Evolutionary conservation across 768 basidiomycete species (phyloP).

Genomic region (button mushroom (Agaricus bisporus)): DNA sequence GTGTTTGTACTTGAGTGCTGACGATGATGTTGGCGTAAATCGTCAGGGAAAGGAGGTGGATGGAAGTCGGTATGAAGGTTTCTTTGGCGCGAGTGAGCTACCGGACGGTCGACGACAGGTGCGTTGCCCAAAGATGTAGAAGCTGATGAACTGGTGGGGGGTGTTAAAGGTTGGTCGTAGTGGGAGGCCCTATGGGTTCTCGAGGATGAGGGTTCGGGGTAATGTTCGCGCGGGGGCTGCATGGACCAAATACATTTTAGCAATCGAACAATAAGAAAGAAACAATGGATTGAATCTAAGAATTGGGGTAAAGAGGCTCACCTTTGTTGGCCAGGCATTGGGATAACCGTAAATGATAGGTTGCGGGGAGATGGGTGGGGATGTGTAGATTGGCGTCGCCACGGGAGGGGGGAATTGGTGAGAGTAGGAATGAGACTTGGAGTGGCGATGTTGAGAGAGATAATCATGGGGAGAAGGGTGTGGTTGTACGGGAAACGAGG

Average conservation of each 20-base stretch:
- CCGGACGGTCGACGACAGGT: not conserved
- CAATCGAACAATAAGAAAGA: not conserved
- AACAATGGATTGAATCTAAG: conserved; percentile 2
- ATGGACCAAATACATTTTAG: conserved; percentile 7
- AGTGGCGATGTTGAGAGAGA: not conserved
- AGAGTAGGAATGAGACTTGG: conserved; percentile 6
- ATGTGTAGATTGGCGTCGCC: conserved; percentile 9
- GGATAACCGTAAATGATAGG: conserved; percentile 18
- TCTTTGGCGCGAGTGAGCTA: too few species aligned
- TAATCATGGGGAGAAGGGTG: not conserved
- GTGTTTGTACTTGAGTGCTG: not conserved
- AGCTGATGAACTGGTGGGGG: conserved; percentile 2
- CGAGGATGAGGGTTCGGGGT: not conserved
- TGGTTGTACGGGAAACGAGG: conserved; percentile 6
- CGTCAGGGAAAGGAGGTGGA: not conserved
- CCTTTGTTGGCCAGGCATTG: conserved; percentile 17
- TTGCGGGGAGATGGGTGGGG: conserved; percentile 18
- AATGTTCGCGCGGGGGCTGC: conserved; percentile 7
- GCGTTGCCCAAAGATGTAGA: not conserved
- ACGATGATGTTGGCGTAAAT: conserved; percentile 6
- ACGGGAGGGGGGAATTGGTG: conserved; percentile 8
- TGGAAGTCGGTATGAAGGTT: not conserved
- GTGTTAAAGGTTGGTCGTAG: conserved; percentile 3
- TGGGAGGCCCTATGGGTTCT: not conserved
- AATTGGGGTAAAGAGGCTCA: conserved; percentile 13